Evolutionary conservation across 164 flowering plant species (phyloP).

Genomic region (Umbilicus rupestris): DNA sequence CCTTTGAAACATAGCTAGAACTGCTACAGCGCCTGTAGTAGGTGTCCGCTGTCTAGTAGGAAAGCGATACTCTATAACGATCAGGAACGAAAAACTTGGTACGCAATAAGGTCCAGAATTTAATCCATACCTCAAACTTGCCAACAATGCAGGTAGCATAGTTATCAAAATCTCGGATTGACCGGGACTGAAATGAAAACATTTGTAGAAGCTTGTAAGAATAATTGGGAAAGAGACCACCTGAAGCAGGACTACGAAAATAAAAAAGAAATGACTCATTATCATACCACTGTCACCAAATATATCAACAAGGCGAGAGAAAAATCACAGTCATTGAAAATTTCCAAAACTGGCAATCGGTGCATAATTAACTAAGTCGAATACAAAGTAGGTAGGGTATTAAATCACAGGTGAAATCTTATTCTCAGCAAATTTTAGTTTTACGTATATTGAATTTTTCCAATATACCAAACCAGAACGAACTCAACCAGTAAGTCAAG

Average conservation of each 20-base stretch:
- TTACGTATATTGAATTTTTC: no score
- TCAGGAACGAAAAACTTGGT: background rate
- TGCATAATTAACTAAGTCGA: no score
- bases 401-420: no score
- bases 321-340: no score
- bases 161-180: conserved; percentile 82
- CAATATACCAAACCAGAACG: no score
- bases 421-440: no score
- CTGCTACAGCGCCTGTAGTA: conserved; percentile 82
- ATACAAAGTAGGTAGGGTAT: no score
- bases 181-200: conserved; percentile 47
- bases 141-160: conserved; percentile 81
- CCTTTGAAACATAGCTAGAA: conserved; percentile 50
- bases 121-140: conserved; percentile 64
- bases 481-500: no score
- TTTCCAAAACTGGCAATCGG: no score
- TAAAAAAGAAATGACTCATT: no score
- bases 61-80: conserved; percentile 14
- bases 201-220: background rate
- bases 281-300: no score
- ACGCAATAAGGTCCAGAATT: background rate
- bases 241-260: background rate
- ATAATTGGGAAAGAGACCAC: conserved; percentile 10
- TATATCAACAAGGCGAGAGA: no score
- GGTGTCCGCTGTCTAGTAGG: conserved; percentile 78